Evolutionary conservation across 1,139 yeast genomes (phyloP).

Genomic region (Taphrina flavorubra): DNA sequence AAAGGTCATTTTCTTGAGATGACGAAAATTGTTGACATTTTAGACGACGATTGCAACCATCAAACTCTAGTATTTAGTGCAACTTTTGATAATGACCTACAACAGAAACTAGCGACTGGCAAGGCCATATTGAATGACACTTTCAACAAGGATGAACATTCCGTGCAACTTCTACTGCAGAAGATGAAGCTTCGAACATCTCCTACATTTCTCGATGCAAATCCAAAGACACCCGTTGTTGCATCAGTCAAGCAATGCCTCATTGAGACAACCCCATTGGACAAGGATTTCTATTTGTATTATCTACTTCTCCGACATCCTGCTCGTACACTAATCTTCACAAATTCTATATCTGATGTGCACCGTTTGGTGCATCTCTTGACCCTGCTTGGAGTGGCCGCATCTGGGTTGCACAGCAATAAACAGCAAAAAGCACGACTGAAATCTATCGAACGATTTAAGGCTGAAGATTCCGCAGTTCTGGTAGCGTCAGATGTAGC

Average conservation of each 20-base stretch:
- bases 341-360: constrained; percentile 92
- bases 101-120: constrained; percentile 64
- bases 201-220: constrained; percentile 76
- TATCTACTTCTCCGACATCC: constrained; percentile 86
- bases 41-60: constrained; percentile 62
- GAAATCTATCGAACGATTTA: constrained; percentile 72
- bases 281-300: constrained; percentile 87
- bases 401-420: constrained; percentile 86
- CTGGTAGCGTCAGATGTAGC: constrained; percentile 96
- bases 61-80: constrained; percentile 95
- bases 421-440: constrained; percentile 95
- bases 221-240: constrained; percentile 83
- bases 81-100: constrained; percentile 82
- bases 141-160: constrained; percentile 50
- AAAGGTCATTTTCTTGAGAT: constrained; percentile 97
- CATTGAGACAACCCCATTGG: constrained; percentile 88
- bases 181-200: constrained; percentile 53
- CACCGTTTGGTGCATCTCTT: constrained; percentile 80
- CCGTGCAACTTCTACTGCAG: constrained; percentile 52
- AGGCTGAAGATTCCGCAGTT: constrained; percentile 60
- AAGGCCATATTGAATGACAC: constrained; percentile 43
- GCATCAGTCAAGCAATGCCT: constrained; percentile 79
- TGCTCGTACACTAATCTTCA: constrained; percentile 87
- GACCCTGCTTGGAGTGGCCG: constrained; percentile 69
- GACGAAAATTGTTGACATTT: constrained; percentile 70